These are phyloP conservation scores for Laetiporus sulphureus DNA, from an alignment of 1,284 basidiomycete genomes.

Conservation along the genomic window DNA sequence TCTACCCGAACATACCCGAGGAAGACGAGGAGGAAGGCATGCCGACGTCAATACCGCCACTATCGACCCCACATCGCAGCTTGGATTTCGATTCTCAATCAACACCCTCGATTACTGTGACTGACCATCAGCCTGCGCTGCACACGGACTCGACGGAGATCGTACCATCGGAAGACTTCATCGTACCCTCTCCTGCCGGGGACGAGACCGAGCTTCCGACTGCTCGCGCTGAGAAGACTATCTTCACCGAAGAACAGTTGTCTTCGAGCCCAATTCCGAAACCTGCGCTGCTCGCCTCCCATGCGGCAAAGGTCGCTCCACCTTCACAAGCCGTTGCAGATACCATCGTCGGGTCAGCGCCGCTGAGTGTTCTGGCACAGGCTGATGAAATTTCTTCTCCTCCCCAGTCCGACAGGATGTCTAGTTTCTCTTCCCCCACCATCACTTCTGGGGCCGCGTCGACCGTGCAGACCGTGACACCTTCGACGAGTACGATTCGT, in stretches of 20 bases:
- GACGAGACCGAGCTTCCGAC: slow-evolving; percentile 34
- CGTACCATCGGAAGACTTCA: slow-evolving; percentile 26
- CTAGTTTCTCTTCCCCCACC: slow-evolving; percentile 4
- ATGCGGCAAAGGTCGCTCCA: slow-evolving; percentile 4
- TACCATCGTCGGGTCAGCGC: slow-evolving; percentile 3
- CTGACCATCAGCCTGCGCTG: slow-evolving; percentile 8
- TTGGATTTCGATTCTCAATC: slow-evolving; percentile 11
- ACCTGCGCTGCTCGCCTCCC: slow-evolving; percentile 19
- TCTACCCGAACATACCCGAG: slow-evolving; percentile 56
- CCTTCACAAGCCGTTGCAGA: slow-evolving; percentile 4
- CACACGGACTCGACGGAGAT: slow-evolving; percentile 16
- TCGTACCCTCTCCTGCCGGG: slow-evolving; percentile 27
- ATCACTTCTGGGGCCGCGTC: slow-evolving; percentile 3
- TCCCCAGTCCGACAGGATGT: slow-evolving; percentile 2
- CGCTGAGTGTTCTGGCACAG: slow-evolving; percentile 1
- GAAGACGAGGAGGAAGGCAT: slow-evolving; percentile 50
- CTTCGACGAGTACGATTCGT: slow-evolving; percentile 15
- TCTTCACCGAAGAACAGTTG: slow-evolving; percentile 29
- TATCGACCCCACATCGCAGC: not conserved
- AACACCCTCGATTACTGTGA: slow-evolving; percentile 7
- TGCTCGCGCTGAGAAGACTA: slow-evolving; percentile 34
- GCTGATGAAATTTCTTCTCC: not conserved
- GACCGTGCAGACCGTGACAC: slow-evolving; percentile 14
- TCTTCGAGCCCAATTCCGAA: slow-evolving; percentile 12
- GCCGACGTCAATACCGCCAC: slow-evolving; percentile 6